These are phyloP conservation scores for Austroboletus eburneus DNA, from an alignment of 768 basidiomycete species.

Conservation along the genomic window DNA sequence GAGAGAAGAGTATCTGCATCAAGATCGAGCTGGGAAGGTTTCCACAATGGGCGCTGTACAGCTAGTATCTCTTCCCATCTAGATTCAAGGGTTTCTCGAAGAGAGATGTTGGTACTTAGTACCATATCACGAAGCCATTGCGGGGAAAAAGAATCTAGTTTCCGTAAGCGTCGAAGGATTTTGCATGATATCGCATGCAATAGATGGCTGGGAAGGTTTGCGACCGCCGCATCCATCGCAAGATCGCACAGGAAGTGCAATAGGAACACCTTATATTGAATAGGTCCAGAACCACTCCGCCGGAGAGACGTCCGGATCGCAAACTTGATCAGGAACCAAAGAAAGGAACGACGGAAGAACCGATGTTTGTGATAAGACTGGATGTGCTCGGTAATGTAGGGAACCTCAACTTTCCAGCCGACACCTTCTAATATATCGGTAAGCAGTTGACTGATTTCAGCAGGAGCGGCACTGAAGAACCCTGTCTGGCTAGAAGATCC, in stretches of 20 bases:
- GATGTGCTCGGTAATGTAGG: neutral
- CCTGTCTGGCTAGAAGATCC: too few relatives aligned
- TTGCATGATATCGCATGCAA: neutral
- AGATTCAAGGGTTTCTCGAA: neutral
- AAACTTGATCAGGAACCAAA: neutral
- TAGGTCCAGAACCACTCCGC: neutral
- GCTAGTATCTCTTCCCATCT: neutral
- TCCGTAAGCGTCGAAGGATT: neutral
- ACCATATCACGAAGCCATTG: neutral
- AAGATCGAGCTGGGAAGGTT: constrained; percentile 24
- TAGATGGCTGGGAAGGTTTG: neutral
- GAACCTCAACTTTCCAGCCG: neutral
- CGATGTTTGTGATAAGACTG: neutral
- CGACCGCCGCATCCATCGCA: neutral
- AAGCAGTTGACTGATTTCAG: neutral
- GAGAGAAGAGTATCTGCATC: constrained; percentile 31
- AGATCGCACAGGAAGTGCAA: constrained; percentile 14
- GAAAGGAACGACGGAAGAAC: neutral
- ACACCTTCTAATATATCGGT: neutral
- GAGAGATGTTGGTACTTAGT: neutral
- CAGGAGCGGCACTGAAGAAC: too few relatives aligned
- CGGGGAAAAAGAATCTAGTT: neutral
- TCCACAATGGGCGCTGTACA: constrained; percentile 16
- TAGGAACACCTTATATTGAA: neutral
- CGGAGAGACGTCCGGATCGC: constrained; percentile 35